These are phyloP conservation scores for Colletotrichum phormii DNA, from an alignment of 2,329 filamentous ascomycete species.

Conservation along the genomic window DNA sequence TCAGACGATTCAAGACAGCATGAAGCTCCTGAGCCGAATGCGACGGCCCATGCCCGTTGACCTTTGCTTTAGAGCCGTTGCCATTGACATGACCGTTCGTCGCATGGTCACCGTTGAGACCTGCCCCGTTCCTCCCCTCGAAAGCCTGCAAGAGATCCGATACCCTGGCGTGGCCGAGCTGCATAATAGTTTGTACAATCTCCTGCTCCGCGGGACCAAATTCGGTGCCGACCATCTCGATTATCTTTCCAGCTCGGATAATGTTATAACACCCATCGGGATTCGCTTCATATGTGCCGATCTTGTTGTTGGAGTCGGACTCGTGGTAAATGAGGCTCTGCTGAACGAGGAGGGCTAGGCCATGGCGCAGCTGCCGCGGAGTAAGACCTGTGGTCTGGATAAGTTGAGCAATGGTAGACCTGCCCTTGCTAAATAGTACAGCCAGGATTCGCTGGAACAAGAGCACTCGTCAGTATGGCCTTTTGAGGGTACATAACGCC, in stretches of 20 bases:
- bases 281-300: conserved; percentile 87
- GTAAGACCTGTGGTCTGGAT: conserved; percentile 78
- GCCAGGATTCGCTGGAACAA: conserved; percentile 81
- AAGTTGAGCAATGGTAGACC: conserved; percentile 77
- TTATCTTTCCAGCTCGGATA: conserved; percentile 82
- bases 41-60: conserved; percentile 52
- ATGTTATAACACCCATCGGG: conserved; percentile 83
- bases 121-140: conserved; percentile 33
- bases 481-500: background rate
- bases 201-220: conserved; percentile 81
- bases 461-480: conserved; percentile 26
- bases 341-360: conserved; percentile 86
- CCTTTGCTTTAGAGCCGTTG: conserved; percentile 47
- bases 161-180: conserved; percentile 81
- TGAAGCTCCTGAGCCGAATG: conserved; percentile 62
- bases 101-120: conserved; percentile 39
- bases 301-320: conserved; percentile 69
- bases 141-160: conserved; percentile 77
- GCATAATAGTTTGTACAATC: conserved; percentile 79
- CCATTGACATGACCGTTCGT: conserved; percentile 43
- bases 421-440: conserved; percentile 81
- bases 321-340: conserved; percentile 86
- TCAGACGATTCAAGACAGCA: conserved; percentile 62
- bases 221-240: conserved; percentile 78
- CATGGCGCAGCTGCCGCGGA: conserved; percentile 81